A percentile compares a stretch with the other conserved stretches of the same genome.
Conservation (phyloP, 345 rosid species). For the Bruguiera gymnorhiza region DNA sequence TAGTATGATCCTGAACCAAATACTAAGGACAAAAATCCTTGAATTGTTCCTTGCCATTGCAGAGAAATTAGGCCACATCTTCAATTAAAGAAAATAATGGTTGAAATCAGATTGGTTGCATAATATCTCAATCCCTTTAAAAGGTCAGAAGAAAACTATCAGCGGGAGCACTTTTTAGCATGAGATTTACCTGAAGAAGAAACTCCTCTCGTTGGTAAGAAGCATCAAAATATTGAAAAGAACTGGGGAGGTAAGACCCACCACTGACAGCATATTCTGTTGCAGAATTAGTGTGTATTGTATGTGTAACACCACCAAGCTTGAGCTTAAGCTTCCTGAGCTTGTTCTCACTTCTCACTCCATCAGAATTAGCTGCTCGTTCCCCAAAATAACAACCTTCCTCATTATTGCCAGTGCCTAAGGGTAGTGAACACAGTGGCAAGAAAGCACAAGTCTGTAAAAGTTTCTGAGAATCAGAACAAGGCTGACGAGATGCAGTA, state of each 20-base stretch:
- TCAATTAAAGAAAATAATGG: neutral
- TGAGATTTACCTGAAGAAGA: slow-evolving; percentile 12
- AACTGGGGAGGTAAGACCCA: neutral
- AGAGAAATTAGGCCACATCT: neutral
- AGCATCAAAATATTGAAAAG: slow-evolving; percentile 9
- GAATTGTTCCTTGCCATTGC: neutral
- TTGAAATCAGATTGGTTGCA: neutral
- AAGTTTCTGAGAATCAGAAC: slow-evolving; percentile 20
- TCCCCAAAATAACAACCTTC: slow-evolving; percentile 1
- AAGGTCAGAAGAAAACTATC: neutral
- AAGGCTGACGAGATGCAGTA: slow-evolving; percentile 20
- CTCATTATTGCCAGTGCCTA: slow-evolving; percentile 6
- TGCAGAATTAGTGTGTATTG: slow-evolving; percentile 21
- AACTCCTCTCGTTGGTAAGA: slow-evolving; percentile 6
- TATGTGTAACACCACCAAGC: slow-evolving; percentile 29
- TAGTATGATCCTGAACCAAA: neutral
- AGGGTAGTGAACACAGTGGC: slow-evolving; percentile 2
- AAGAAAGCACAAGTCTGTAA: neutral
- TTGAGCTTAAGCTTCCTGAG: slow-evolving; percentile 29
- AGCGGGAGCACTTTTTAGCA: neutral
- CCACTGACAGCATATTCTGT: slow-evolving; percentile 7
- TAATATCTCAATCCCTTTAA: neutral
- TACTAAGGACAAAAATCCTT: neutral
- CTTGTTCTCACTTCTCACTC: slow-evolving; percentile 15
- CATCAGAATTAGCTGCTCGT: slow-evolving; percentile 11